Percentiles rank a stretch among this genome's conserved stretches.
Conservation (phyloP, 306 rosid genomes). For the Gillenia trifoliata region DNA sequence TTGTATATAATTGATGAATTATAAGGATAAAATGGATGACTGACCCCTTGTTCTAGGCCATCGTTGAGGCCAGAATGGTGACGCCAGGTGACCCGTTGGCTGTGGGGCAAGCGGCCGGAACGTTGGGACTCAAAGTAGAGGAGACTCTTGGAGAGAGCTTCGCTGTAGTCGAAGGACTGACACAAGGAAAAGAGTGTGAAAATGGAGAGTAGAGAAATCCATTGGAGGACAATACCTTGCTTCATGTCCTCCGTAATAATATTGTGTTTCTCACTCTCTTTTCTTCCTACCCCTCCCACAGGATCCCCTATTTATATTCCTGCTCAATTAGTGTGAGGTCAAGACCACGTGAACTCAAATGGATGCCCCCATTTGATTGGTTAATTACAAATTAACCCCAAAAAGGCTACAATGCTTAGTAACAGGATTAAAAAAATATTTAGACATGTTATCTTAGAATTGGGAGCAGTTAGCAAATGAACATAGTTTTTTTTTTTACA, state of each 20-base stretch:
- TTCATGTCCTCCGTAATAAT: constrained; percentile 29
- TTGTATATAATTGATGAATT: background rate
- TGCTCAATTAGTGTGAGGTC: background rate
- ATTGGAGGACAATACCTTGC: constrained; percentile 27
- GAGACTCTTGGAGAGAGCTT: constrained; percentile 65
- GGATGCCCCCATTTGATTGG: background rate
- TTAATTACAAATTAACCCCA: background rate
- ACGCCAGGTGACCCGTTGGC: constrained; percentile 78
- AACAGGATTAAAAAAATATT: too few relatives aligned
- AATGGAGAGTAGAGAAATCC: constrained; percentile 32
- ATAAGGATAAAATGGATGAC: background rate
- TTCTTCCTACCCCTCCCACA: background rate
- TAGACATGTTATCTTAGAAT: too few relatives aligned
- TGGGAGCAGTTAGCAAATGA: background rate
- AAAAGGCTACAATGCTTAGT: too few relatives aligned
- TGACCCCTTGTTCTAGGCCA: constrained; percentile 77
- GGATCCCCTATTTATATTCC: background rate
- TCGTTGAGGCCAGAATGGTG: constrained; percentile 74
- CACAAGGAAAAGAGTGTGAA: constrained; percentile 22
- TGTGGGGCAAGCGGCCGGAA: constrained; percentile 77
- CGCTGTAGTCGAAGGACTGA: constrained; percentile 46
- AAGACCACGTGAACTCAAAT: constrained; percentile 1
- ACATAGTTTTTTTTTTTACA: too few relatives aligned
- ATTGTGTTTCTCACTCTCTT: background rate
- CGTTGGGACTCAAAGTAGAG: constrained; percentile 89